Base-by-base conservation (phyloP, 2,329 filamentous ascomycete species). In the Diaporthe ilicicola region DNA sequence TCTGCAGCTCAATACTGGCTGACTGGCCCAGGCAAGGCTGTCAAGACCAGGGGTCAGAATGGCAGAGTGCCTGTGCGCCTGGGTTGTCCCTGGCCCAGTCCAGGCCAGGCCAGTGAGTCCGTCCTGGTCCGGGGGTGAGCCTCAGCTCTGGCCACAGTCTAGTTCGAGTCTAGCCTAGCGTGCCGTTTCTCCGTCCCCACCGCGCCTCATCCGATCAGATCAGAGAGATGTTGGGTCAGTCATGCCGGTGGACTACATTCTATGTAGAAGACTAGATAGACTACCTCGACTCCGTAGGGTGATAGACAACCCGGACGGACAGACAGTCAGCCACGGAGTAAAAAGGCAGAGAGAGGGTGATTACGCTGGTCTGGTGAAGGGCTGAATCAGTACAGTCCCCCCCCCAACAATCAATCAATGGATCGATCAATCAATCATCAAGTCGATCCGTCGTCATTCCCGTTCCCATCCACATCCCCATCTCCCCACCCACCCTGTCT, bases 111-210 rank as follows among this genome's bases (percentile, higher is more conserved):
- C 51, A 37, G 29, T 19, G 24, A 29, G 13, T 29, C 13, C 48
- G 17, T 17, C n/a, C 53, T 39, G 34, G 37, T 24, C 27, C 10
- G 24, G 56, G 56, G 44, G 56, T 62, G 39, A 62, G 56, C 56
- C 56, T 62, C 56, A 62, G 56, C 56, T 62, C 34, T 39, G 56
- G 56, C 56, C 56, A 22, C 10, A 37, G 17, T 22, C 39, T 46
- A 62, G 42, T 42, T 17, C 42, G 22, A 32, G 44, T 34, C 27
- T 27, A 24, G 56, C 10, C 19, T 46, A 62, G 56, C 27, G 39
- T 17, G 34, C 42, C 39, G 56, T 48, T 48, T 48, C 56, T 42
- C 56, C 56, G 39, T 62, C 56, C 56, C 56, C 56, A 46, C 39
- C 42, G 19, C 39, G 39, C 32, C 32, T 34, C 32, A 62, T 42